Evolutionary conservation across 1,139 yeast genomes (phyloP).

Genomic region (Pichia inconspicua): DNA sequence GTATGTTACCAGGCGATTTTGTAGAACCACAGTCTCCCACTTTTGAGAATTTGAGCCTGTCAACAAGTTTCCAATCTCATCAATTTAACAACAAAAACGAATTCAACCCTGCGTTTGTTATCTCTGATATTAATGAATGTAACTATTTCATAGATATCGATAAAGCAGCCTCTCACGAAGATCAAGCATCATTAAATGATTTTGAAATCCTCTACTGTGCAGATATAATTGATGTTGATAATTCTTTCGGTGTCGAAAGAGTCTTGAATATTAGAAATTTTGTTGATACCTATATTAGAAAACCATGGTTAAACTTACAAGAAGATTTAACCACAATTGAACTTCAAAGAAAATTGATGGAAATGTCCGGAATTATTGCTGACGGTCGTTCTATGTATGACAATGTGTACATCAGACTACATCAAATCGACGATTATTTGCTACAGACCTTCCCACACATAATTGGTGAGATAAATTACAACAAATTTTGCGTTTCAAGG

Average conservation of each 20-base stretch:
- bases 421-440: slow-evolving; percentile 1
- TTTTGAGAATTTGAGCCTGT: slow-evolving; percentile 23
- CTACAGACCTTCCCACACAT: neutral
- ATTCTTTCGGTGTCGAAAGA: slow-evolving; percentile 35
- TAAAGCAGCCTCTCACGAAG: slow-evolving; percentile 29
- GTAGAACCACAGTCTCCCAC: slow-evolving; percentile 32
- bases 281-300: slow-evolving; percentile 2
- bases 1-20: slow-evolving; percentile 85
- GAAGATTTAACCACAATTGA: slow-evolving; percentile 15
- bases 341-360: slow-evolving; percentile 16
- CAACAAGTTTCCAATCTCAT: slow-evolving; percentile 39
- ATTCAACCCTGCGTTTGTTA: slow-evolving; percentile 48
- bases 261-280: slow-evolving; percentile 5
- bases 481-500: slow-evolving; percentile 15
- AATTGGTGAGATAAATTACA: slow-evolving; percentile 5
- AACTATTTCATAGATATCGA: slow-evolving; percentile 54
- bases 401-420: slow-evolving; percentile 5
- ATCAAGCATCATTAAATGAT: slow-evolving; percentile 28
- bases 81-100: slow-evolving; percentile 69
- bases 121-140: slow-evolving; percentile 37
- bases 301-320: slow-evolving; percentile 15
- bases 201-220: slow-evolving; percentile 42
- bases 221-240: slow-evolving; percentile 42
- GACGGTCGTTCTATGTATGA: slow-evolving; percentile 15
- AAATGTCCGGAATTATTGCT: slow-evolving; percentile 15